These are phyloP conservation scores for Achaetomiella virescens DNA, from an alignment of 495 filamentous ascomycete genomes.

Conservation along the genomic window DNA sequence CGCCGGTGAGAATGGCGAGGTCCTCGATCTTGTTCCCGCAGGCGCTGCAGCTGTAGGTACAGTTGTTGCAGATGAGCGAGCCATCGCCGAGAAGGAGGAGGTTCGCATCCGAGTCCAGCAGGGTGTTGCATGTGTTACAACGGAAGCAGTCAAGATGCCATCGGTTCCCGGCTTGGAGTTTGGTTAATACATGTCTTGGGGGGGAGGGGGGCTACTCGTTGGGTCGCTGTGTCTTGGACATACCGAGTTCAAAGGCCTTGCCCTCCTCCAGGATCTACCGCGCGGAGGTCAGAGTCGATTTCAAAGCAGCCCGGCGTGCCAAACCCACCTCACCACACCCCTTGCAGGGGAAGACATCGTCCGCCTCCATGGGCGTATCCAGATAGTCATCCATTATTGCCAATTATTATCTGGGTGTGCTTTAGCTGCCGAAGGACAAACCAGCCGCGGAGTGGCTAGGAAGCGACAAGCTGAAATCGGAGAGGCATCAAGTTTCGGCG, in stretches of 20 bases:
- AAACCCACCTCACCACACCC: constrained; percentile 84
- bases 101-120: constrained; percentile 97
- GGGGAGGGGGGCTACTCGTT: background rate
- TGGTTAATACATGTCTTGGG: background rate
- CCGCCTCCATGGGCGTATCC: constrained; percentile 78
- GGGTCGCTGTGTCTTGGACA: constrained; percentile 28
- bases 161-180: constrained; percentile 79
- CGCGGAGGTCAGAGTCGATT: constrained; percentile 5
- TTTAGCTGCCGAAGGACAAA: background rate
- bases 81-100: constrained; percentile 95
- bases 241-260: constrained; percentile 97
- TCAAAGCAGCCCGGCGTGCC: background rate
- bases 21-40: constrained; percentile 98
- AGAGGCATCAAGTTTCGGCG: background rate
- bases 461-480: background rate
- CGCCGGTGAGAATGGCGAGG: constrained; percentile 92
- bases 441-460: background rate
- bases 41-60: constrained; percentile 97
- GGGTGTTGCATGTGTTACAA: constrained; percentile 90
- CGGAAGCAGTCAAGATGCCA: constrained; percentile 99
- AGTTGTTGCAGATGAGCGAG: constrained; percentile 97
- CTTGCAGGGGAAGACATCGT: constrained; percentile 92
- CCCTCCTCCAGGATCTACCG: constrained; percentile 85
- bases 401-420: too few relatives aligned
- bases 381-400: constrained; percentile 55